Evolutionary conservation across 2,329 filamentous ascomycete species (phyloP), one percentile per base, ranked within the genome.

Genomic region (Trichoderma cornu-damae): DNA sequence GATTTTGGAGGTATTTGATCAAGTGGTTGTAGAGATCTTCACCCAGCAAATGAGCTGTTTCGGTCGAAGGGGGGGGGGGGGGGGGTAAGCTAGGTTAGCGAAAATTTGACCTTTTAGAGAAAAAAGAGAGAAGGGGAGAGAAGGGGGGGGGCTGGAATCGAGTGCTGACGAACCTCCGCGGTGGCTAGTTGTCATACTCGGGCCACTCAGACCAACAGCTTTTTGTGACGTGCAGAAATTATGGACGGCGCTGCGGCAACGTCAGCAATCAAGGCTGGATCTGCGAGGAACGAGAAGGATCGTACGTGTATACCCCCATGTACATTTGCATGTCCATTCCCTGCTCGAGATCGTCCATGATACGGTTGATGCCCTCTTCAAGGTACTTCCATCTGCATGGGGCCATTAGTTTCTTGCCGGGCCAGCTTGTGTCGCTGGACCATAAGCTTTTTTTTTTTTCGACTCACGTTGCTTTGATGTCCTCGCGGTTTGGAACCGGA

Each of bases 211-310:
- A n/a, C 83, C 82, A 43, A 92, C 85, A 1, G 90, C 90, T 72
- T 97, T 97, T 73, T 97, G 94, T 22, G 94, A 96, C 57, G 94
- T 99, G 73, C 94, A 99, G 74, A 99, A 99, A 77, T 99, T 96
- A 77, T 99, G 94, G 49, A 99, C 94, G 60, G 92, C 91, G 53
- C 81, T 92, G 70, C 56, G 49, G 44, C 42, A 44, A 37, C 18
- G 67, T 82, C 64, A 82, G 75, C 35, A 48, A 47, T 65, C 34
- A n/a, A 18, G 20, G 14, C n/a, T 30, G 32, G 18, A 11, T 26
- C 24, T 51, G 35, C 42, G 44, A 37, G 35, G 35, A 28, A 48
- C 20, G 35, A 42, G 26, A 20, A 11, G 20, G 22, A 40, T 65
- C 66, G 52, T 70, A 90, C 87, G 93, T 96, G 75, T 97, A 97